These are phyloP conservation scores for Russula vinacea DNA, from an alignment of 768 basidiomycete species.

Conservation along the genomic window DNA sequence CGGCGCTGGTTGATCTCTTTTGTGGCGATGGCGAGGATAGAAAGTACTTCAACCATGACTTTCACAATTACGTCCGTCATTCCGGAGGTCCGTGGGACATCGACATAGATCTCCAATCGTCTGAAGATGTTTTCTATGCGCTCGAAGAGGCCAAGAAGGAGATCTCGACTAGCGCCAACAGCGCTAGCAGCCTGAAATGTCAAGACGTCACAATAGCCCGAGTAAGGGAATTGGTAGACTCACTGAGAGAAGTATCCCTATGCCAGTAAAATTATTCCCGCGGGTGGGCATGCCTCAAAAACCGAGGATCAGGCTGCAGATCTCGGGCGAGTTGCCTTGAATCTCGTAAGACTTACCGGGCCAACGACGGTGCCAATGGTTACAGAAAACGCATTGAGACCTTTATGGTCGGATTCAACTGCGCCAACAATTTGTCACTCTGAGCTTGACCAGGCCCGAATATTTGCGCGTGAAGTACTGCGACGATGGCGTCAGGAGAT, in stretches of 20 bases:
- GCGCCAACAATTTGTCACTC: no score
- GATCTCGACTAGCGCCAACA: neutral
- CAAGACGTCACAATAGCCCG: neutral
- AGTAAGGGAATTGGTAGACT: no score
- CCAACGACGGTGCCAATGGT: no score
- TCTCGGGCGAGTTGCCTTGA: no score
- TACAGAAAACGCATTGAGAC: no score
- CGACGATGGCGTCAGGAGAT: neutral
- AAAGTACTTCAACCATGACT: conserved; percentile 9
- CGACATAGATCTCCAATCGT: neutral
- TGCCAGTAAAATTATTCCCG: no score
- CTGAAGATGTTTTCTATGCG: neutral
- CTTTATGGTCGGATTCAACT: no score
- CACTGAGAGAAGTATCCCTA: no score
- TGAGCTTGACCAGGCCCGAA: no score
- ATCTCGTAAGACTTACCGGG: no score
- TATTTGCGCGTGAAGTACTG: neutral
- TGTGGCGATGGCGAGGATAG: conserved; percentile 7
- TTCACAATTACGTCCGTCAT: neutral
- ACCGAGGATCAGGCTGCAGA: no score
- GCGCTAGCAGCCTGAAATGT: neutral
- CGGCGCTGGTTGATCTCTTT: neutral
- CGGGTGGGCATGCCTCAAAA: no score
- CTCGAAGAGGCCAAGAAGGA: neutral
- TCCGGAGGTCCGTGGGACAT: neutral